Conservation (phyloP, 2,329 filamentous ascomycete species). For the Aspergillus pseudoterreus region DNA sequence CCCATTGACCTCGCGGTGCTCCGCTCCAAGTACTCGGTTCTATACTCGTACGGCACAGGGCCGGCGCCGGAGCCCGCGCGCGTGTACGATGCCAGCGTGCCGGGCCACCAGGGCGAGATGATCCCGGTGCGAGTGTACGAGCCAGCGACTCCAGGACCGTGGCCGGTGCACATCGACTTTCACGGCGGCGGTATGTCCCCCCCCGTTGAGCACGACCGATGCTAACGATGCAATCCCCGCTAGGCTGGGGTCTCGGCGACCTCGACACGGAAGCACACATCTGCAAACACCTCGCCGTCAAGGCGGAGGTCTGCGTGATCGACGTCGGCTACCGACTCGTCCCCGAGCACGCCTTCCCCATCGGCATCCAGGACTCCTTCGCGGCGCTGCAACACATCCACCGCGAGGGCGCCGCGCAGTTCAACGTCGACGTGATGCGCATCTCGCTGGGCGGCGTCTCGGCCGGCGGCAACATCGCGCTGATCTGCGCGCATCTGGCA, state of each 20-base stretch:
- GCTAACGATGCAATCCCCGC: background rate
- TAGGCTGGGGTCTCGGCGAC: slow-evolving; percentile 48
- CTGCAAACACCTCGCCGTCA: slow-evolving; percentile 46
- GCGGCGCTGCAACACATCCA: slow-evolving; percentile 43
- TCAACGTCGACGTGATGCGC: slow-evolving; percentile 36
- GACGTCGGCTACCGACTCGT: slow-evolving; percentile 53
- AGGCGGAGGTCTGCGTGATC: slow-evolving; percentile 46
- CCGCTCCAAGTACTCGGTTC: slow-evolving; percentile 41
- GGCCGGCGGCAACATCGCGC: slow-evolving; percentile 29
- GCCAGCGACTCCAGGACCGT: slow-evolving; percentile 37
- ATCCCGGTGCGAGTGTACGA: slow-evolving; percentile 45
- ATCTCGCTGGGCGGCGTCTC: slow-evolving; percentile 48
- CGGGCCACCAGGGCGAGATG: slow-evolving; percentile 28
- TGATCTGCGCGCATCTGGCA: slow-evolving; percentile 35
- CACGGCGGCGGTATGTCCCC: slow-evolving; percentile 41
- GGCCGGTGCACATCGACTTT: slow-evolving; percentile 49
- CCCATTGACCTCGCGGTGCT: slow-evolving; percentile 41
- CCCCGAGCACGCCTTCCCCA: slow-evolving; percentile 50
- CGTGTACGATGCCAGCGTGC: slow-evolving; percentile 37
- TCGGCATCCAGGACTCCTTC: slow-evolving; percentile 48
- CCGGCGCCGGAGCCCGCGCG: slow-evolving; percentile 40
- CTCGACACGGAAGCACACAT: slow-evolving; percentile 50
- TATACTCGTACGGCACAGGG: slow-evolving; percentile 46
- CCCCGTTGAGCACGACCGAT: no score
- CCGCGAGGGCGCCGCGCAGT: slow-evolving; percentile 31